These are phyloP conservation scores for Phoma sp. DNA, from an alignment of 2,329 filamentous ascomycete species.

Conservation along the genomic window DNA sequence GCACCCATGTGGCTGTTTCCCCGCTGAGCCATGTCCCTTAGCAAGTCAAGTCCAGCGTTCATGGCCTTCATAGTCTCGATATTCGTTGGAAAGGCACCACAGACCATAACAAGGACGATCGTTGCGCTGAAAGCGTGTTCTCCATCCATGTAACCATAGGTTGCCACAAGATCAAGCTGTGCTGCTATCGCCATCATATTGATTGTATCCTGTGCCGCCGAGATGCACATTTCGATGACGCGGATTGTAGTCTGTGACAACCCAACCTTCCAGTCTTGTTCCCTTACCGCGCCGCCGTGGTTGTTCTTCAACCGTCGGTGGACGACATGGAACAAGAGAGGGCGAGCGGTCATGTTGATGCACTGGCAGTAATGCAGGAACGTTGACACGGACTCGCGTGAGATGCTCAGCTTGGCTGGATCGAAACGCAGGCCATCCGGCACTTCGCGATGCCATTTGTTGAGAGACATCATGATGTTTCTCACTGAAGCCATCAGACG, in stretches of 20 bases:
- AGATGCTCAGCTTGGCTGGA: constrained; percentile 7
- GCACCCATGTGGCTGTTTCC: constrained; percentile 9
- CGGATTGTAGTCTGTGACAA: constrained; percentile 5
- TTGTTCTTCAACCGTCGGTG: constrained; percentile 4
- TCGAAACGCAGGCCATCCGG: constrained; percentile 10
- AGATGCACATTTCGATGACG: constrained; percentile 11
- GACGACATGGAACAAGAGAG: constrained; percentile 6
- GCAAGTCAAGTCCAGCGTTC: constrained; percentile 7
- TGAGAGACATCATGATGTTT: constrained; percentile 8
- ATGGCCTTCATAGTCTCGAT: constrained; percentile 3
- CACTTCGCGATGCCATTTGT: constrained; percentile 9
- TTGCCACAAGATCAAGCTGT: constrained; percentile 6
- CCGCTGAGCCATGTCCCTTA: neutral
- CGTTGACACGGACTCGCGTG: constrained; percentile 8
- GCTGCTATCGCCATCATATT: constrained; percentile 6
- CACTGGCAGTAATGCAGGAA: constrained; percentile 10
- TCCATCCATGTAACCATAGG: constrained; percentile 7
- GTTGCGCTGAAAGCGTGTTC: neutral
- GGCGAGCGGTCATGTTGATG: constrained; percentile 10
- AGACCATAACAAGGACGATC: constrained; percentile 7
- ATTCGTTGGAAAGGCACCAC: constrained; percentile 5
- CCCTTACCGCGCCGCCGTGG: constrained; percentile 1
- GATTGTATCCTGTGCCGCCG: constrained; percentile 5
- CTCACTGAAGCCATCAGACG: constrained; percentile 7
- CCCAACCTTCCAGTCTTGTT: constrained; percentile 7